These are phyloP conservation scores for Wickerhamiella kazuoi DNA, from an alignment of 805 yeast genomes.

Conservation along the genomic window DNA sequence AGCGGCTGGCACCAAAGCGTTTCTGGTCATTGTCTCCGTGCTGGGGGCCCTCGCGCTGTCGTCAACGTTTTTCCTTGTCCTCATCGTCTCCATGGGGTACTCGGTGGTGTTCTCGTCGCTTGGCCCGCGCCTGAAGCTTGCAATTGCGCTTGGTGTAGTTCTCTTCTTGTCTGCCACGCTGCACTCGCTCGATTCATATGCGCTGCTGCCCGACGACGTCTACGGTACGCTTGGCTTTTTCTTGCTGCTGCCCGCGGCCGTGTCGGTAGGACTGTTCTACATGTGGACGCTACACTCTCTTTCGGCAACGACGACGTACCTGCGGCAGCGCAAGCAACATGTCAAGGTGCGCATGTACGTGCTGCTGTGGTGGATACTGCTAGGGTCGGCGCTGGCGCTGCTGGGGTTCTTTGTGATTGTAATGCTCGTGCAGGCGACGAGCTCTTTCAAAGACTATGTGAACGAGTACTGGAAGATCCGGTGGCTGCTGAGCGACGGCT, in stretches of 20 bases:
- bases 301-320: constrained; percentile 50
- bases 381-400: constrained; percentile 51
- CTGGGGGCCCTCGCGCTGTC: constrained; percentile 69
- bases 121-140: constrained; percentile 59
- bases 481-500: constrained; percentile 76
- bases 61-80: constrained; percentile 69
- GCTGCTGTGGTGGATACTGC: constrained; percentile 54
- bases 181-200: constrained; percentile 37
- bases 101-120: constrained; percentile 84
- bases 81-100: constrained; percentile 80
- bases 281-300: constrained; percentile 55
- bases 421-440: constrained; percentile 51
- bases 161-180: constrained; percentile 39
- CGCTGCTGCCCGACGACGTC: constrained; percentile 27
- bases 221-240: constrained; percentile 35
- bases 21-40: constrained; percentile 60
- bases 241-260: constrained; percentile 51
- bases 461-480: constrained; percentile 86
- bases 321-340: constrained; percentile 74
- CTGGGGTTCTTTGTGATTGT: constrained; percentile 55
- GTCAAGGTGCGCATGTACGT: constrained; percentile 81
- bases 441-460: constrained; percentile 56
- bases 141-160: constrained; percentile 39
- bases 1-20: constrained; percentile 41
- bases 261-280: constrained; percentile 57